Base-by-base conservation (phyloP, 371 early-diverging fungal species). In the Coemansia linderi region DNA sequence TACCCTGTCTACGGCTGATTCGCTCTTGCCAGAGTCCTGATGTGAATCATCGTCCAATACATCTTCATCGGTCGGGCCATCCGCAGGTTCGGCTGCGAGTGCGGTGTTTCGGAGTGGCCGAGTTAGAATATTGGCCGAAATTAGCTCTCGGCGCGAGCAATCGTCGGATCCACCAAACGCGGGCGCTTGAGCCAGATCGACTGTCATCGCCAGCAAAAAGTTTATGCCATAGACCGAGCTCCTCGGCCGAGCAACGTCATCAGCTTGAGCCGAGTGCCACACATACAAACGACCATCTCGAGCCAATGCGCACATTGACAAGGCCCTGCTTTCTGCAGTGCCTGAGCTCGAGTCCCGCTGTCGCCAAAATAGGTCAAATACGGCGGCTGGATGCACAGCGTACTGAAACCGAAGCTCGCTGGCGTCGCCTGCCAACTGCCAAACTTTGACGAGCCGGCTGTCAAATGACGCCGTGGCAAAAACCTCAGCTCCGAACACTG, bases 351-450 rank as follows among this genome's bases (percentile, higher is more conserved):
- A 19, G 12, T n/a, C 12, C 24, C 6, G 40, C 31, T 50, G 61
- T 8, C 60, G 62, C 78, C 78, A 77, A 37, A 74, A 77, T 12
- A 69, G 38, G 37, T 59, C 58, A 38, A 50, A 8, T 4, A 77
- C 67, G 0, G 64, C n/a, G 9, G 15, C 31, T 5, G 70, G 27
- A 24, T 77, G 78, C 10, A 75, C 75, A 12, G 74, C 41, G 38
- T 77, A 77, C 31, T 75, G 78, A 39, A 77, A 66, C 27, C 71
- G 78, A 44, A 75, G 1, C 17, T 56, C 41, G 37, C 29, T n/a
- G n/a, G 27, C 31, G 13, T 29, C 50, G 3, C 19, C 41, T 1
- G 58, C 17, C 29, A 65, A 22, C 59, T 75, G 78, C 78, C 78
- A 77, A 1, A 77, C 61, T 50, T 70, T 77, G 44, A 61, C 71